These are phyloP conservation scores for Endogone sp. DNA, from an alignment of 192 early-diverging fungal species.

Conservation along the genomic window DNA sequence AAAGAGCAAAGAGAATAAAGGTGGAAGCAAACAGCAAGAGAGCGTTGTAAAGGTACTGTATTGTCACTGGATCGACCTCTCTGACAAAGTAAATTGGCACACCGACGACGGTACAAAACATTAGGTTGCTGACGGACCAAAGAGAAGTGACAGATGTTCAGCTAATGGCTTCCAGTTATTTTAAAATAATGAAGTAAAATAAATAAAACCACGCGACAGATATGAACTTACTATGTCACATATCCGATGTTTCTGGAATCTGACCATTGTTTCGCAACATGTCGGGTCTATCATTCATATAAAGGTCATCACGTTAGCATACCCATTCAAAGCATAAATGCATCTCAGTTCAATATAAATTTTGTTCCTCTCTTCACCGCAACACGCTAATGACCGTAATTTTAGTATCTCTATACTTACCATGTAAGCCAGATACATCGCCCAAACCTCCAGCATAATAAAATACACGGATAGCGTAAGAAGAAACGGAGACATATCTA, in stretches of 20 bases:
- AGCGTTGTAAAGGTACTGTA: neutral
- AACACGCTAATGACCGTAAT: neutral
- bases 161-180: too few species aligned
- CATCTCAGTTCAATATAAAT: too few species aligned
- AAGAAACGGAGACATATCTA: neutral
- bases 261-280: neutral
- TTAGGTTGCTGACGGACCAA: neutral
- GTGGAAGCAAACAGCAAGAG: neutral
- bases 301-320: neutral
- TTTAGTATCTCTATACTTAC: neutral
- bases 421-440: neutral
- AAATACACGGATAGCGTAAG: neutral
- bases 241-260: neutral
- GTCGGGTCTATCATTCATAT: neutral
- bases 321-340: too few species aligned
- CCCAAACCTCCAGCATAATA: neutral
- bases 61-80: neutral
- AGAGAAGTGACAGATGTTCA: neutral
- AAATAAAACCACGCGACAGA: neutral
- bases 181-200: neutral
- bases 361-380: neutral
- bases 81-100: neutral
- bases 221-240: neutral
- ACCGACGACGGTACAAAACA: neutral
- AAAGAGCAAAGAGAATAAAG: neutral